These are phyloP conservation scores for Thelephora ganbajun DNA, from an alignment of 768 basidiomycete genomes.

Conservation along the genomic window DNA sequence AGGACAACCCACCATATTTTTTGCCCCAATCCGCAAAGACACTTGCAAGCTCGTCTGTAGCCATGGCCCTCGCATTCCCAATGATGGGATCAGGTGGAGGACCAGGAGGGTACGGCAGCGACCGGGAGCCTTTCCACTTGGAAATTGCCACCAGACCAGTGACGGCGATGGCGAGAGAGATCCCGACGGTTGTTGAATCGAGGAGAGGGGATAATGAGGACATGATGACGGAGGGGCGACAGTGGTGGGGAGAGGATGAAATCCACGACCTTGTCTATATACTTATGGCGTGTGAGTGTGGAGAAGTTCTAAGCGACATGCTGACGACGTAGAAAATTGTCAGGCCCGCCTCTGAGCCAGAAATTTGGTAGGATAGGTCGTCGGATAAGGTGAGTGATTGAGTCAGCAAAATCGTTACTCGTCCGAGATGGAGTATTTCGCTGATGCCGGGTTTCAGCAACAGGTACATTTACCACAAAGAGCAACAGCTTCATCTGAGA, in stretches of 20 bases:
- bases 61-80: background rate
- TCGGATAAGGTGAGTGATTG: too few relatives aligned
- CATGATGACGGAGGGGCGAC: background rate
- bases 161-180: background rate
- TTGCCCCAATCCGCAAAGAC: background rate
- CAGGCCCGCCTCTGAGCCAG: too few relatives aligned
- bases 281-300: too few relatives aligned
- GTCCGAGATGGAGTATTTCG: too few relatives aligned
- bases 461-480: too few relatives aligned
- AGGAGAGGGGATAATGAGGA: background rate
- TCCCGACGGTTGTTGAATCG: background rate
- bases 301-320: too few relatives aligned
- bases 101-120: background rate
- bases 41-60: background rate
- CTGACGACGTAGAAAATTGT: too few relatives aligned
- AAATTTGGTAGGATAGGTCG: too few relatives aligned
- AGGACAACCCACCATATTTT: background rate
- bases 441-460: too few relatives aligned
- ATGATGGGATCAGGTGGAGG: background rate
- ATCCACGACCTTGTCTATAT: too few relatives aligned
- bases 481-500: too few relatives aligned
- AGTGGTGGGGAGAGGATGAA: background rate
- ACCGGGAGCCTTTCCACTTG: background rate
- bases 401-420: too few relatives aligned
- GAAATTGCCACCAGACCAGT: background rate